A percentile compares a stretch with the other conserved stretches of the same genome.
Evolutionary conservation across 495 filamentous ascomycete genomes (phyloP).

Genomic region (Penicillium malachiteum): DNA sequence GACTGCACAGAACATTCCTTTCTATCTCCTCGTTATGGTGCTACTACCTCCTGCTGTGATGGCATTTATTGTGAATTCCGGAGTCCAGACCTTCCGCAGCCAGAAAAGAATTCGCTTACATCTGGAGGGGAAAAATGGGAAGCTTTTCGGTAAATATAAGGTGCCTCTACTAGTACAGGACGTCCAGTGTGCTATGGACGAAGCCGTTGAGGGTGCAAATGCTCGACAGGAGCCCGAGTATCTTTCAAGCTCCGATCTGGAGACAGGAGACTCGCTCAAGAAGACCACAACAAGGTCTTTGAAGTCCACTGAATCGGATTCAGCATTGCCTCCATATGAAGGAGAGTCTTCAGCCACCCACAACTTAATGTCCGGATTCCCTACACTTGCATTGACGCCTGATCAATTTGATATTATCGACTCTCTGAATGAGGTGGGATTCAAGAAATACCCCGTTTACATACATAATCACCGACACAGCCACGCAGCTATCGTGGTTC

Average conservation of each 20-base stretch:
- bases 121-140: conserved; percentile 64
- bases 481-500: conserved; percentile 89
- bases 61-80: conserved; percentile 72
- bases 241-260: conserved; percentile 45
- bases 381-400: conserved; percentile 72
- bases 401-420: conserved; percentile 83
- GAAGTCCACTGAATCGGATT: background rate
- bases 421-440: conserved; percentile 70
- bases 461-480: conserved; percentile 78
- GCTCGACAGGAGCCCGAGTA: conserved; percentile 61
- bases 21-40: conserved; percentile 60
- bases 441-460: conserved; percentile 79
- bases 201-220: conserved; percentile 69
- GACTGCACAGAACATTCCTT: conserved; percentile 47
- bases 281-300: background rate
- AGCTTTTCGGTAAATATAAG: conserved; percentile 64
- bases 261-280: conserved; percentile 11
- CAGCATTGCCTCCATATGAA: background rate
- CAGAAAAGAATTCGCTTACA: conserved; percentile 71
- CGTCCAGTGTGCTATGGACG: conserved; percentile 68
- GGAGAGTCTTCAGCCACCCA: background rate
- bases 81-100: conserved; percentile 71
- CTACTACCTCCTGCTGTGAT: conserved; percentile 67
- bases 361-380: background rate
- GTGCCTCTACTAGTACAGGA: conserved; percentile 74